A percentile compares a stretch with the other conserved stretches of the same genome.
phyloP scores from a whole-genome alignment of 805 yeast species.

The Wickerhamiella dianesei region DNA sequence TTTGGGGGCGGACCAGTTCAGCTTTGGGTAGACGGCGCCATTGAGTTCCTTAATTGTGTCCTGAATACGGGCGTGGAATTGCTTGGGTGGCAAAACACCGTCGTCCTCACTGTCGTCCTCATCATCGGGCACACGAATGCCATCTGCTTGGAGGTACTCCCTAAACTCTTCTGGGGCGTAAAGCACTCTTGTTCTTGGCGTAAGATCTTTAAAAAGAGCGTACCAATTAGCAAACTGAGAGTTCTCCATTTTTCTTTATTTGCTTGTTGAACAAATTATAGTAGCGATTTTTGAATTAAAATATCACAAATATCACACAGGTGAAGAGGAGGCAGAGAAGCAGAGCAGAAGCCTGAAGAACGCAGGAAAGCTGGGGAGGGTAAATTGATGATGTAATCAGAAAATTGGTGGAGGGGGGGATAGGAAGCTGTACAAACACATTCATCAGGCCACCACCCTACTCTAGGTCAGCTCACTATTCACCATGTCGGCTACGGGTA shows the following conservation, averaged over 20 bases:
- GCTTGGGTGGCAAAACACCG: slow-evolving; percentile 34
- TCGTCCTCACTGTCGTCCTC: slow-evolving; percentile 25
- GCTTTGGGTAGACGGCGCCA: slow-evolving; percentile 67
- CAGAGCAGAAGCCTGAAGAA: background rate
- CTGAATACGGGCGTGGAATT: slow-evolving; percentile 43
- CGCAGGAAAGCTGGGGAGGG: background rate
- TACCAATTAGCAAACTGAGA: slow-evolving; percentile 36
- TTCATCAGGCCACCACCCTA: background rate
- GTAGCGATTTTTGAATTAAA: too few relatives aligned
- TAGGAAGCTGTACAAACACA: background rate
- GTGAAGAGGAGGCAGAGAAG: background rate
- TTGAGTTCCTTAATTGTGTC: slow-evolving; percentile 32
- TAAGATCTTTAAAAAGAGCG: slow-evolving; percentile 32
- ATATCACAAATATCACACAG: too few relatives aligned
- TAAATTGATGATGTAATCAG: background rate
- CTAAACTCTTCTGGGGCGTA: slow-evolving; percentile 46
- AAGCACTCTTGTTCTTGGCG: slow-evolving; percentile 41
- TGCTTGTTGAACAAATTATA: too few relatives aligned
- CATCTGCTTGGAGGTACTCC: slow-evolving; percentile 51
- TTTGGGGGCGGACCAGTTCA: slow-evolving; percentile 95
- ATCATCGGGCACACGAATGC: slow-evolving; percentile 45
- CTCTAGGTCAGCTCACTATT: background rate
- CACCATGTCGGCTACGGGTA: slow-evolving; percentile 6
- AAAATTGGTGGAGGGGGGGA: background rate
- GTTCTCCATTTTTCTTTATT: slow-evolving; percentile 3